phyloP scores from a whole-genome alignment of 1,284 basidiomycete species.

The Cerrena zonata region DNA sequence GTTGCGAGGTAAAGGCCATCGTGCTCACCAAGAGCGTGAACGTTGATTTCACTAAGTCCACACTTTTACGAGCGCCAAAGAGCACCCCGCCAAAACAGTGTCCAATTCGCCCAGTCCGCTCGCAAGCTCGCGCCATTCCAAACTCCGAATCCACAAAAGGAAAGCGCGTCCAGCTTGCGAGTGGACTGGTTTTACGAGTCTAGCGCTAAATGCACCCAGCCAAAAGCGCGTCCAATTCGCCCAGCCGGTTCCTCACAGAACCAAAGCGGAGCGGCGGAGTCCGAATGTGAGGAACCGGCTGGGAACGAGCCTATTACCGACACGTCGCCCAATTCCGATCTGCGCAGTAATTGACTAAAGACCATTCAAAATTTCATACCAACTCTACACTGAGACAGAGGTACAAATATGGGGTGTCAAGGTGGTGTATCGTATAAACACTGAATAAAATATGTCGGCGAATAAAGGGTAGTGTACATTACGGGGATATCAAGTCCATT shows the following conservation, averaged over 20 bases:
- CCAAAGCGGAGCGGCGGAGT: too few species aligned
- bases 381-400: neutral
- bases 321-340: too few species aligned
- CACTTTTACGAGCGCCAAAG: neutral
- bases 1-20: too few species aligned
- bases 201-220: too few species aligned
- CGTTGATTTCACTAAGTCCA: conserved; percentile 14
- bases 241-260: too few species aligned
- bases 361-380: neutral
- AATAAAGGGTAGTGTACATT: neutral
- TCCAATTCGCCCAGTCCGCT: neutral
- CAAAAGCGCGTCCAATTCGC: too few species aligned
- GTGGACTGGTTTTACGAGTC: neutral
- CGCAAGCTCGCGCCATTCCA: neutral
- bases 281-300: too few species aligned
- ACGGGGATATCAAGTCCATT: neutral
- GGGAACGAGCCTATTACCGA: too few species aligned
- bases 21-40: too few species aligned
- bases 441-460: too few species aligned
- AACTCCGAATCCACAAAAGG: neutral
- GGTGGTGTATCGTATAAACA: too few species aligned
- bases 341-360: too few species aligned
- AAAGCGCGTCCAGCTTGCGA: neutral
- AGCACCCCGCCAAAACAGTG: neutral
- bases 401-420: neutral